A percentile compares a stretch with the other conserved stretches of the same genome.
Evolutionary conservation across 345 rosid species (phyloP).

Genomic region (Euphorbia pulcherrima): DNA sequence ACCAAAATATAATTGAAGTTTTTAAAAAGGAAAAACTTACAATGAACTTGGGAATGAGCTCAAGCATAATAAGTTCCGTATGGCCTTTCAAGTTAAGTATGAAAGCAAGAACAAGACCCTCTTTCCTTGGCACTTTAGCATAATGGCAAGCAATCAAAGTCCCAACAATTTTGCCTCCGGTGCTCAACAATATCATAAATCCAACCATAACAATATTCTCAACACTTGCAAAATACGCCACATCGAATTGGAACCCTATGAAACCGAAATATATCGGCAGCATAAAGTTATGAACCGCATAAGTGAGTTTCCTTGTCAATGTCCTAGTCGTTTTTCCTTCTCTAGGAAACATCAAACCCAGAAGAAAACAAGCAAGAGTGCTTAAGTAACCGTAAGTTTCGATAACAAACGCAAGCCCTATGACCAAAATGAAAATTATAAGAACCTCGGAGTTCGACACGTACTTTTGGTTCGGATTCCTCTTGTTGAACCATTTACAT

Average conservation of each 20-base stretch:
- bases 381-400: conserved; percentile 47
- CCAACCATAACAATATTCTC: conserved; percentile 19
- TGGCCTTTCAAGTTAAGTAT: conserved; percentile 71
- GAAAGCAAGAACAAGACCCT: conserved; percentile 48
- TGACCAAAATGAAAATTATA: conserved; percentile 36
- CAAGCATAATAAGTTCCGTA: conserved; percentile 51
- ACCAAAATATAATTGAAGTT: neutral
- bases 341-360: conserved; percentile 75
- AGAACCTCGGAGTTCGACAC: conserved; percentile 57
- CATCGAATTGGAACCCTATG: conserved; percentile 64
- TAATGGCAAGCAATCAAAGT: conserved; percentile 50
- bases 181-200: conserved; percentile 38
- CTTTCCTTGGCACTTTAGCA: conserved; percentile 49
- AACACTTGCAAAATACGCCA: neutral
- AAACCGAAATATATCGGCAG: conserved; percentile 82
- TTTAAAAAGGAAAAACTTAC: conserved; percentile 13
- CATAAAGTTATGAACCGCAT: conserved; percentile 61
- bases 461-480: conserved; percentile 57
- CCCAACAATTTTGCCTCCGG: conserved; percentile 50
- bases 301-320: conserved; percentile 51
- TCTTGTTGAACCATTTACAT: conserved; percentile 50
- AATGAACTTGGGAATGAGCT: conserved; percentile 12
- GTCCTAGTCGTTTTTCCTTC: conserved; percentile 81
- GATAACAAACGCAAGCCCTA: conserved; percentile 27
- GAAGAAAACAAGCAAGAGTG: conserved; percentile 44